These are phyloP conservation scores for Saturnispora halmiae DNA, from an alignment of 805 yeast genomes.

Conservation along the genomic window DNA sequence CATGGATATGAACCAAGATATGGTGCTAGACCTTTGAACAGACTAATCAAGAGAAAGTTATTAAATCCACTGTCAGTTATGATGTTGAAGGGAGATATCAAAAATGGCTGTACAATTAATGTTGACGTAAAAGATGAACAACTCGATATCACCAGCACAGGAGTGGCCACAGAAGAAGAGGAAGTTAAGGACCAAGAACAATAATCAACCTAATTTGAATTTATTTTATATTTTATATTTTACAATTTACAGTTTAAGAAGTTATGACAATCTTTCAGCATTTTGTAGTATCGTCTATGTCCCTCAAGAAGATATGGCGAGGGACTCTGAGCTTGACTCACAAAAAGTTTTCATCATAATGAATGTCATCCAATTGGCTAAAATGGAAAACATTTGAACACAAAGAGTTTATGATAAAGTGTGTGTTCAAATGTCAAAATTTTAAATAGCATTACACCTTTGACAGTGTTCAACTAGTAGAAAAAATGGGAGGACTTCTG, in stretches of 20 bases:
- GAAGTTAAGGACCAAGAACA: not conserved
- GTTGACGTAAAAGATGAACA: constrained; percentile 8
- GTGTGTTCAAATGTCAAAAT: not conserved
- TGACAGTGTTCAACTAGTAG: constrained; percentile 17
- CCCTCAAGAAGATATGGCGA: constrained; percentile 15
- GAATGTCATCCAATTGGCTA: not conserved
- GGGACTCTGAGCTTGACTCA: constrained; percentile 21
- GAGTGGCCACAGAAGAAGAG: not conserved
- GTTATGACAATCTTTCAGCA: constrained; percentile 3
- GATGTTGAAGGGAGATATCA: constrained; percentile 72
- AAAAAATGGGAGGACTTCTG: constrained; percentile 13
- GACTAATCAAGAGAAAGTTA: constrained; percentile 75
- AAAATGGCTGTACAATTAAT: constrained; percentile 28
- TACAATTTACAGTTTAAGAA: not conserved
- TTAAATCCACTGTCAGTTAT: constrained; percentile 81
- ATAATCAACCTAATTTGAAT: too few relatives aligned
- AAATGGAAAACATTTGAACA: not conserved
- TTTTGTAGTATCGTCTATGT: constrained; percentile 16
- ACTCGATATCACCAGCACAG: constrained; percentile 8
- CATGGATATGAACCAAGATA: constrained; percentile 86
- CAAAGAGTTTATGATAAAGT: not conserved
- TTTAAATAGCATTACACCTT: constrained; percentile 15
- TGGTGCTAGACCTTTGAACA: constrained; percentile 94
- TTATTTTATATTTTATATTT: not conserved
- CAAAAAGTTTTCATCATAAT: constrained; percentile 13